phyloP scores from a whole-genome alignment of 306 rosid species.

The Sesbania bispinosa region DNA sequence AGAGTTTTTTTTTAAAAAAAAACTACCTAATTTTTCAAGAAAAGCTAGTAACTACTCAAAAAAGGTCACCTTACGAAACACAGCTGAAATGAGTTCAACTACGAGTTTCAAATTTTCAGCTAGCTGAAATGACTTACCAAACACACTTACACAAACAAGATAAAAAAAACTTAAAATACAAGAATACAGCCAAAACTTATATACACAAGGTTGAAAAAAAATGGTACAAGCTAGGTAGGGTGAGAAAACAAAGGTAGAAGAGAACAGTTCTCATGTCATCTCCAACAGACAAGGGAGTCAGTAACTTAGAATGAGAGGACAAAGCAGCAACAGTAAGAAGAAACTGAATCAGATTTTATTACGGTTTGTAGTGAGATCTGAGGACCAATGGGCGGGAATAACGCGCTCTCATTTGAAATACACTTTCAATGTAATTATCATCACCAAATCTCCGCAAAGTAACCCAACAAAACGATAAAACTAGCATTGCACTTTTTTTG shows the following conservation, averaged over 20 bases:
- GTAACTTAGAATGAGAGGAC: not conserved
- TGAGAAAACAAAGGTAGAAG: not conserved
- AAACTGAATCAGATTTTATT: constrained; percentile 8
- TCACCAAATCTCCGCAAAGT: constrained; percentile 18
- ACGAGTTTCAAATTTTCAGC: too few relatives aligned
- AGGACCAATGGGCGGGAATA: constrained; percentile 54
- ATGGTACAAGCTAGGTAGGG: not conserved
- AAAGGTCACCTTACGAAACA: too few relatives aligned
- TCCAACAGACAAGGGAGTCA: not conserved
- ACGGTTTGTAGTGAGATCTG: not conserved
- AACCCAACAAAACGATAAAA: not conserved
- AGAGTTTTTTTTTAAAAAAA: too few relatives aligned
- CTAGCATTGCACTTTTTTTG: constrained; percentile 14
- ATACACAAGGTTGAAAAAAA: not conserved
- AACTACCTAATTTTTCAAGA: too few relatives aligned
- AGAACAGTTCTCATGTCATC: not conserved
- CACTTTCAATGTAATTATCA: not conserved
- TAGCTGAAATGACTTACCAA: too few relatives aligned
- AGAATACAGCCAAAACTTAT: too few relatives aligned
- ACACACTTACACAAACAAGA: too few relatives aligned
- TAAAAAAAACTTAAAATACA: too few relatives aligned
- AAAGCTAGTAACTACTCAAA: too few relatives aligned
- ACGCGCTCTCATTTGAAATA: constrained; percentile 44
- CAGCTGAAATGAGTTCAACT: too few relatives aligned
- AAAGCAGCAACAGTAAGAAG: not conserved